Base-by-base conservation (phyloP, 768 basidiomycete genomes). In the Xerocomellus intermedius region DNA sequence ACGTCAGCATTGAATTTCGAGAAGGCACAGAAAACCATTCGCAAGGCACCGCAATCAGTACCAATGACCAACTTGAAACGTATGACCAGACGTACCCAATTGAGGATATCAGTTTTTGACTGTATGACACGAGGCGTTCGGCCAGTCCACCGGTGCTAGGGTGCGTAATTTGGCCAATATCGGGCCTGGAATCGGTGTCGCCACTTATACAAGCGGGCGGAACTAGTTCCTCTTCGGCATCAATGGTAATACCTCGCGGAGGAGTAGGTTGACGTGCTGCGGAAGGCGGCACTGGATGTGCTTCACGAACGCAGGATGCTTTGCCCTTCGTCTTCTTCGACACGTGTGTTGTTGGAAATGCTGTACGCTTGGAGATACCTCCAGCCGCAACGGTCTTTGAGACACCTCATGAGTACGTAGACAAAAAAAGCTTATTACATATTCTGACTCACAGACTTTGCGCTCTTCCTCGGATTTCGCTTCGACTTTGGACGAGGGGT, bases 41-140 rank as follows among this genome's bases (percentile, higher is more conserved):
- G 48, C 48, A 62, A 70, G 60, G 66, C 56, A 70, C 69, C 50
- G 48, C n/a, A 55, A 66, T 72, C 47, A 69, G 58, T 47, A 56
- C 56, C 45, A 50, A 55, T 68, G 59, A 45, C 49, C 51, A 58
- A 53, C 47, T 49, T 54, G 58, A 54, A 51, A 61, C 56, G 46
- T 39, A 59, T 59, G 54, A 66, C 54, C 64, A 64, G 67, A 76
- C 80, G 51, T 69, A 81, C 79, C 75, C 68, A 60, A 75, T 74
- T 55, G 76, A 71, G 64, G 63, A 67, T 58, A 77, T 74, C 56
- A 80, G 53, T 51, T 73, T 74, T 66, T 82, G 74, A 53, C 78
- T 76, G 56, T 79, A 81, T 57, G 74, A 74, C 62, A 84, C 67
- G 59, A 84, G 74, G 61, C 76, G 73, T 57, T 72, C 75, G 52